Base-by-base conservation (phyloP, 2,329 filamentous ascomycete species). In the Dryadomyces sulphureus region DNA sequence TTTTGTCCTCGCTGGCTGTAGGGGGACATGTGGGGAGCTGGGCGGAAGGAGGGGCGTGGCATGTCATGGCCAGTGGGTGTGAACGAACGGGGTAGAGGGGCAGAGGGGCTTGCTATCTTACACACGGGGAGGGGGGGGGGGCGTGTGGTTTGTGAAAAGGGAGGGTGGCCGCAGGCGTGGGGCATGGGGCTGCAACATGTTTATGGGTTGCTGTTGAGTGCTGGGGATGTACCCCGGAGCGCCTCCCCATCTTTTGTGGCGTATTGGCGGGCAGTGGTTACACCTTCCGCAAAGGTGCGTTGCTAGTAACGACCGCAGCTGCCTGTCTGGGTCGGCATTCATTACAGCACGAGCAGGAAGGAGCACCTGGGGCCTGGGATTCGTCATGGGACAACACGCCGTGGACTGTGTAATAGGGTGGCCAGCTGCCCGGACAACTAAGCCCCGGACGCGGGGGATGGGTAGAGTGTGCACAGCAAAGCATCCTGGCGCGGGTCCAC, bases 1-100 rank as follows among this genome's bases (percentile, higher is more conserved):
- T 45, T 42, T 45, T 42, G 44, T 30, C 25, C 24, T 46, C 45
- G 40, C 43, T 42, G 43, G 43, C 40, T 38, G 46, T 44, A 42
- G 45, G 47, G 45, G 46, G 43, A 46, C 32, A 51, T 53, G 51
- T 50, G 51, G 48, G 50, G 48, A 46, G 47, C 30, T 47, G 45
- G 44, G 42, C 30, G 46, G 43, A 51, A 43, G 41, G 48, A 46
- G 46, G 43, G 43, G 48, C 19, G 41, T 21, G 24, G 45, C 24
- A 45, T 45, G 43, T 38, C 43, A 45, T 34, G 32, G 25, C 34
- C 39, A 46, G 38, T 22, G 43, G 36, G 35, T 21, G 36, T 40
- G 30, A 30, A 39, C 34, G 25, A 32, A 39, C 43, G 43, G 43
- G 43, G 43, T 24, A 17, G 32, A 36, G 19, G 32, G 39, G 21